These are phyloP conservation scores for Neonectria neomacrospora DNA, from an alignment of 2,329 filamentous ascomycete genomes.

Conservation along the genomic window DNA sequence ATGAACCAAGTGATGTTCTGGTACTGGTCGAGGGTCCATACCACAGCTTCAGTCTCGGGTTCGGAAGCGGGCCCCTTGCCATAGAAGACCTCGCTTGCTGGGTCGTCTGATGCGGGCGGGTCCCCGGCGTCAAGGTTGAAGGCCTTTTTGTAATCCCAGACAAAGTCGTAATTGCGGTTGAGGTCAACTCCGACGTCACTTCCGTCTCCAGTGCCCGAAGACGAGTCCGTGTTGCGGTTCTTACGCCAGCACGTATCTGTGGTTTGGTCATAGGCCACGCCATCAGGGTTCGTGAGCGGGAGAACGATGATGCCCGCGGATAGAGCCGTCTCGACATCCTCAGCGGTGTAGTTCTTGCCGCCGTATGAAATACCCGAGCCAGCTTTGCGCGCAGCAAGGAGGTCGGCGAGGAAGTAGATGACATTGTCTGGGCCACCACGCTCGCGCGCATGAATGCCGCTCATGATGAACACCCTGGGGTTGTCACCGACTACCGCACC, in stretches of 20 bases:
- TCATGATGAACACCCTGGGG: slow-evolving; percentile 63
- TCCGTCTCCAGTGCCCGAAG: slow-evolving; percentile 46
- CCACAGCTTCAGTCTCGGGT: slow-evolving; percentile 65
- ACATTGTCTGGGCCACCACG: slow-evolving; percentile 66
- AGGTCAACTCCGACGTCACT: slow-evolving; percentile 60
- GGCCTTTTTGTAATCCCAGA: slow-evolving; percentile 62
- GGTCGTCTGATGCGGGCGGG: slow-evolving; percentile 44
- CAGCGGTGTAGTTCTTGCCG: slow-evolving; percentile 60
- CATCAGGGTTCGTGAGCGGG: slow-evolving; percentile 64
- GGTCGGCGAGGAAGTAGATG: slow-evolving; percentile 67
- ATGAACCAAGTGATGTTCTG: slow-evolving; percentile 65
- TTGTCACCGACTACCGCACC: slow-evolving; percentile 57
- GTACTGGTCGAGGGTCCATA: slow-evolving; percentile 62
- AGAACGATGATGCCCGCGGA: slow-evolving; percentile 64
- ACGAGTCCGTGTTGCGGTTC: slow-evolving; percentile 59
- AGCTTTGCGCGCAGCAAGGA: slow-evolving; percentile 64
- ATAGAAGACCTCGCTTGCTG: slow-evolving; percentile 58
- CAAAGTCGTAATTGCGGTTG: slow-evolving; percentile 68
- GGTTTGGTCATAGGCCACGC: slow-evolving; percentile 63
- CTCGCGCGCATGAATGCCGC: slow-evolving; percentile 67
- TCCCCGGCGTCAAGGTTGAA: slow-evolving; percentile 54
- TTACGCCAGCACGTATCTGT: slow-evolving; percentile 65
- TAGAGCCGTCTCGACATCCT: slow-evolving; percentile 63
- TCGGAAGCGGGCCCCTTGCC: slow-evolving; percentile 65
- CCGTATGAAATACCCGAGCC: slow-evolving; percentile 64